Base-by-base conservation (phyloP, 495 filamentous ascomycete species). In the Filosporella fistucella region DNA sequence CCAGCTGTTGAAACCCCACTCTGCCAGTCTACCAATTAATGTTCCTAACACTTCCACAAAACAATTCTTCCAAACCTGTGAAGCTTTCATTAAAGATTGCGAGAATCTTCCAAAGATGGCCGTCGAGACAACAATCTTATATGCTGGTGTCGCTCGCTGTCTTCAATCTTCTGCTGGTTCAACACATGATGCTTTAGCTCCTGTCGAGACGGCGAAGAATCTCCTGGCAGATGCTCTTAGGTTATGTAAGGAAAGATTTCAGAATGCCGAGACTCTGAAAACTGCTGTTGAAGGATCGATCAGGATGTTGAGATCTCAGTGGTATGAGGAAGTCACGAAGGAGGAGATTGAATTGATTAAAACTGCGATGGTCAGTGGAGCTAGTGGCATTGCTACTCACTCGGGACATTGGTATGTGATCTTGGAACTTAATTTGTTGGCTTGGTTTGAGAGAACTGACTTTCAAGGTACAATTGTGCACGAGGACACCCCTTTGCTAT, bases 401-500 rank as follows among this genome's bases (percentile, higher is more conserved):
- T 55, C 58, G 11, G 64, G 64, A 13, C 64, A 67, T 44, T 67
- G 62, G 64, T 67, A 65, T 34, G 10, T 32, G n/a, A n/a, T n/a
- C n/a, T n/a, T n/a, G n/a, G n/a, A n/a, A n/a, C n/a, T n/a, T n/a
- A n/a, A n/a, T n/a, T n/a, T n/a, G n/a, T n/a, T n/a, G n/a, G n/a
- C n/a, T n/a, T n/a, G n/a, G n/a, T n/a, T n/a, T n/a, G n/a, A n/a
- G n/a, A n/a, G n/a, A n/a, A n/a, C n/a, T n/a, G n/a, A n/a, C n/a
- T 32, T 32, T 32, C 29, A 32, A 32, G n/a, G 29, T 32, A 51
- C 41, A 58, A 49, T 1, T 67, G 63, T 41, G 37, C 36, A 35
- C 65, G 64, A 48, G 56, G 57, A 16, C 64, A 67, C 52, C 56
- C 63, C 13, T 81, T 81, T 53, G 75, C 76, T 3, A 65, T 80